Conservation (phyloP, 1,284 basidiomycete species). For the Trametes pubescens region DNA sequence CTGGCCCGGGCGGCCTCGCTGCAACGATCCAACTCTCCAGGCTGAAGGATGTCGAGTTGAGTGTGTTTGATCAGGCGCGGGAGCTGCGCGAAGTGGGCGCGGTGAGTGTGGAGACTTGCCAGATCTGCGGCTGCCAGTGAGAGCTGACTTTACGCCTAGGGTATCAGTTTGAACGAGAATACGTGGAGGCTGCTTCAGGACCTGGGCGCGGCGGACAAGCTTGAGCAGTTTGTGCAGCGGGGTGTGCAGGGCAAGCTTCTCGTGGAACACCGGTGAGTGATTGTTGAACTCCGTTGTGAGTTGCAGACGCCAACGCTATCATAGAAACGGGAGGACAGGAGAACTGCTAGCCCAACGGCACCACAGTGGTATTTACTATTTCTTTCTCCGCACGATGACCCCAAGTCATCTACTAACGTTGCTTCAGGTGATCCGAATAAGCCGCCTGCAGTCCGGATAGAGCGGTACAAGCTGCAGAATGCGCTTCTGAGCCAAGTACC, state of each 20-base stretch:
- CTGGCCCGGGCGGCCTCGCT: conserved; percentile 1
- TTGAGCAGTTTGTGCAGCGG: not conserved
- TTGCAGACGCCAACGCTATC: not conserved
- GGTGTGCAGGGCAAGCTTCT: not conserved
- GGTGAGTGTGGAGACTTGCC: not conserved
- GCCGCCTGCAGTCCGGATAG: not conserved
- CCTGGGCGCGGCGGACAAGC: conserved; percentile 1
- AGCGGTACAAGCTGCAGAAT: conserved; percentile 7
- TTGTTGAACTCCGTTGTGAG: not conserved
- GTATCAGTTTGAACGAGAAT: conserved; percentile 6
- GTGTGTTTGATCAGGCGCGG: conserved; percentile 2
- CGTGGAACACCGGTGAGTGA: conserved; percentile 1
- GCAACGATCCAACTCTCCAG: not conserved
- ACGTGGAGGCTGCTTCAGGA: conserved; percentile 4
- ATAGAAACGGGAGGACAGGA: not conserved
- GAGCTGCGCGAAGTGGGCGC: conserved; percentile 5
- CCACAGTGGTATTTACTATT: not conserved
- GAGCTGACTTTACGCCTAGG: not conserved
- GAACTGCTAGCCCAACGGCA: not conserved
- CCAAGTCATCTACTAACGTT: not conserved
- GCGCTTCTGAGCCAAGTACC: conserved; percentile 2
- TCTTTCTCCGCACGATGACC: too few species aligned
- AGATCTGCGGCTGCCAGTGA: not conserved
- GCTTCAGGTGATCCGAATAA: not conserved
- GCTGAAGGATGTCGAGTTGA: not conserved